Evolutionary conservation across 352 stramenopile genomes (phyloP).

Genomic region (Globisporangium megalacanthum): DNA sequence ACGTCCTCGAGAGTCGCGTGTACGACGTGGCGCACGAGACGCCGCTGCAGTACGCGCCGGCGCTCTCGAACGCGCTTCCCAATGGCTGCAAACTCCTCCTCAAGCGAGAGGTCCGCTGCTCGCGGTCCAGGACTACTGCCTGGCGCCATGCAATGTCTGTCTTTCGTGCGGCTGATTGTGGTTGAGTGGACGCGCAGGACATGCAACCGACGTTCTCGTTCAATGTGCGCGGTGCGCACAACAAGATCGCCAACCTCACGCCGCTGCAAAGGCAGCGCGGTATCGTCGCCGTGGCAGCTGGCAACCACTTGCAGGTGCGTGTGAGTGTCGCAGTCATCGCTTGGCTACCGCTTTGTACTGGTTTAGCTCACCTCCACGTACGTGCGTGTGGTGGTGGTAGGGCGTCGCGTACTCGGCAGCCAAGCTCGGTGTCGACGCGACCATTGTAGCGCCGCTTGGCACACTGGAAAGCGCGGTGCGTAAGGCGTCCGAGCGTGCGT

Average conservation of each 20-base stretch:
- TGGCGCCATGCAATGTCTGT: too few species aligned
- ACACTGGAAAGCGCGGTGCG: constrained; percentile 91
- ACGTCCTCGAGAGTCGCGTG: constrained; percentile 76
- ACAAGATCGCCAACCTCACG: constrained; percentile 97
- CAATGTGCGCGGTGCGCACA: constrained; percentile 98
- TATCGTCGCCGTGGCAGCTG: constrained; percentile 76
- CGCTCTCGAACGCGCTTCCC: constrained; percentile 48
- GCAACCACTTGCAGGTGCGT: constrained; percentile 94
- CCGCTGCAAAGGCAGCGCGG: constrained; percentile 67
- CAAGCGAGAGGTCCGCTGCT: constrained; percentile 86
- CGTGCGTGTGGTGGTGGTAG: constrained; percentile 6
- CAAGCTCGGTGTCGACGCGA: constrained; percentile 90
- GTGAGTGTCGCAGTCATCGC: background rate
- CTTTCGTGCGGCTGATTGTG: constrained; percentile 1
- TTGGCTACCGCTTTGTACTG: too few species aligned
- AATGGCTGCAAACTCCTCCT: constrained; percentile 71
- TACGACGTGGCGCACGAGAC: constrained; percentile 82
- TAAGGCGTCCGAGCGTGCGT: background rate
- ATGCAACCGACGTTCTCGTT: constrained; percentile 98
- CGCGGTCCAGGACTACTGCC: background rate
- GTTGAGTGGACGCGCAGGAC: constrained; percentile 43
- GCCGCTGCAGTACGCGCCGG: constrained; percentile 51
- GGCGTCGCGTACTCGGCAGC: constrained; percentile 93
- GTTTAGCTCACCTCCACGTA: too few species aligned
- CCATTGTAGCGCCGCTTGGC: constrained; percentile 96